A percentile compares a stretch with the other conserved stretches of the same genome.
These are phyloP conservation scores for Beauveria asiatica DNA, from an alignment of 2,329 filamentous ascomycete species.

Conservation along the genomic window DNA sequence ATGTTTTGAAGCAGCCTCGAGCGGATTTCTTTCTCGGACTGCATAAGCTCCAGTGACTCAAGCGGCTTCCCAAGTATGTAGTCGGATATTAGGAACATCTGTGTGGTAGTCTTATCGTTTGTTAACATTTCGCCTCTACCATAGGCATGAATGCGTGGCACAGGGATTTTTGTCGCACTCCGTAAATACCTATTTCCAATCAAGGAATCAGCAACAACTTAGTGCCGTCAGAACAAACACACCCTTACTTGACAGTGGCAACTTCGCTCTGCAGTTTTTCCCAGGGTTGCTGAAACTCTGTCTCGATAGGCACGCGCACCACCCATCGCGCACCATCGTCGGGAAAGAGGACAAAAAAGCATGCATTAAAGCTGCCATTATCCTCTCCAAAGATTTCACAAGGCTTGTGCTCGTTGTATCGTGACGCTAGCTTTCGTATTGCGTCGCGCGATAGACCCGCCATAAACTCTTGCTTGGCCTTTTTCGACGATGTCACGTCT, in stretches of 20 bases:
- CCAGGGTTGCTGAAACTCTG: constrained; percentile 17
- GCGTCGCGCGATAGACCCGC: too few species aligned
- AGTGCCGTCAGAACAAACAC: neutral
- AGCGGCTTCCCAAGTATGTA: constrained; percentile 15
- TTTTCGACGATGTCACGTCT: too few species aligned
- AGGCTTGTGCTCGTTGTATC: neutral
- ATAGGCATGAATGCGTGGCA: constrained; percentile 17
- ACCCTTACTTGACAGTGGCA: constrained; percentile 16
- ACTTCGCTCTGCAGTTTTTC: constrained; percentile 21
- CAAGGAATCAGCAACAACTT: neutral
- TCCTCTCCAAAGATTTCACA: neutral
- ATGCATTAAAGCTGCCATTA: neutral
- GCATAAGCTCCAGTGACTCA: neutral
- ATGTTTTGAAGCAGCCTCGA: constrained; percentile 18
- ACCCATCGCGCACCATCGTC: constrained; percentile 14
- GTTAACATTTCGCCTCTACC: constrained; percentile 13
- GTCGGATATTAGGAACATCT: constrained; percentile 18
- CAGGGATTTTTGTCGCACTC: constrained; percentile 16
- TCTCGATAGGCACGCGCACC: constrained; percentile 19
- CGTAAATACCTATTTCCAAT: constrained; percentile 16
- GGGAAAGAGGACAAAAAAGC: constrained; percentile 1
- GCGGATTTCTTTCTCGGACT: neutral
- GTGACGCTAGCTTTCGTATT: neutral
- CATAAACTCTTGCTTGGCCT: too few species aligned
- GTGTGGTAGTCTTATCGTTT: neutral